Evolutionary conservation across 2,329 filamentous ascomycete species (phyloP).

Genomic region (Cladosporium sphaerospermum): DNA sequence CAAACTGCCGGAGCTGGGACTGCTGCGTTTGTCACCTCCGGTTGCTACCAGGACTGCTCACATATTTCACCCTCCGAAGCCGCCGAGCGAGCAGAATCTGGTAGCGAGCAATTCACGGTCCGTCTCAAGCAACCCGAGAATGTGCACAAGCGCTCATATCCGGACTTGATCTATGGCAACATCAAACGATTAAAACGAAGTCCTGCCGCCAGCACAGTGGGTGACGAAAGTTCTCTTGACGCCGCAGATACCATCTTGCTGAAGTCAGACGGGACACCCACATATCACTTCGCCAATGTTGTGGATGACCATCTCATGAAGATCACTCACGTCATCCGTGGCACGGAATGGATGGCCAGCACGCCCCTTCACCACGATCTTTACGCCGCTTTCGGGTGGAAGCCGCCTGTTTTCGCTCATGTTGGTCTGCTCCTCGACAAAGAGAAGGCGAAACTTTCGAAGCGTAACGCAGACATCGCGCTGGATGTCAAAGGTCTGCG

Average conservation of each 20-base stretch:
- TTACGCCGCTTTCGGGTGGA: constrained; percentile 46
- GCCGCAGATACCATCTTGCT: constrained; percentile 83
- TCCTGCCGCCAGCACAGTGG: constrained; percentile 22
- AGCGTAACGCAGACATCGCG: constrained; percentile 53
- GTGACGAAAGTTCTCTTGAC: constrained; percentile 33
- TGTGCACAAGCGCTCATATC: constrained; percentile 54
- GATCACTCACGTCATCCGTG: constrained; percentile 91
- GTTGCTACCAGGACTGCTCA: constrained; percentile 69
- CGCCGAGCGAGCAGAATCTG: constrained; percentile 55
- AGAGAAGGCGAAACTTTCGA: constrained; percentile 57
- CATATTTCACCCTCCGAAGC: constrained; percentile 62
- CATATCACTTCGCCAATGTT: constrained; percentile 95
- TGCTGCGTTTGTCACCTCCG: constrained; percentile 53
- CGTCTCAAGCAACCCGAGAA: constrained; percentile 61
- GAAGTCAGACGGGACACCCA: constrained; percentile 87
- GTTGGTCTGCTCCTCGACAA: constrained; percentile 45
- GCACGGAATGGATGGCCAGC: constrained; percentile 93
- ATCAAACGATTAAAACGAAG: constrained; percentile 42
- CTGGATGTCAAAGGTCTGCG: constrained; percentile 55
- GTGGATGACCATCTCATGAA: constrained; percentile 94
- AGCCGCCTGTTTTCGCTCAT: constrained; percentile 43
- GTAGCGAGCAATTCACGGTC: constrained; percentile 68
- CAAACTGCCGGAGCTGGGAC: constrained; percentile 47
- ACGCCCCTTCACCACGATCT: constrained; percentile 69
- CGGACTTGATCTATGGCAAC: constrained; percentile 73